These are phyloP conservation scores for Aspergillus cejpii DNA, from an alignment of 2,329 filamentous ascomycete species.

Conservation along the genomic window DNA sequence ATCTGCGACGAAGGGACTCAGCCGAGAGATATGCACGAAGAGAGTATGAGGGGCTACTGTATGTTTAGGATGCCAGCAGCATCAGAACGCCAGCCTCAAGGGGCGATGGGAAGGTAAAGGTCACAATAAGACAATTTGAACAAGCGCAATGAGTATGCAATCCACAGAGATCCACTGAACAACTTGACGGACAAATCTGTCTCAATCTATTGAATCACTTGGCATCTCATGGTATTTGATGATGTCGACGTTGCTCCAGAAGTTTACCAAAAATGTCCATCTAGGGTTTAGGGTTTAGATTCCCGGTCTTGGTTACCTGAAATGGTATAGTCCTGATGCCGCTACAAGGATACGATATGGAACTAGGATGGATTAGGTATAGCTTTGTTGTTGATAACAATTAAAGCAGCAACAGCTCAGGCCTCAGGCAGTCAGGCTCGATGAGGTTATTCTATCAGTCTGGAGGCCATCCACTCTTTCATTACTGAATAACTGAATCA, in stretches of 20 bases:
- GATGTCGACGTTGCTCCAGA: conserved; percentile 14
- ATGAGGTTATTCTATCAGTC: too few species aligned
- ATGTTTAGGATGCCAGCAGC: conserved; percentile 20
- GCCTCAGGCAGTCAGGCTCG: too few species aligned
- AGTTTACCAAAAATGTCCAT: conserved; percentile 10
- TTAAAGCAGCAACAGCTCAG: not conserved
- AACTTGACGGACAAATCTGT: not conserved
- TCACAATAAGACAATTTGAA: not conserved
- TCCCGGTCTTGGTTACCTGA: not conserved
- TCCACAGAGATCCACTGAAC: not conserved
- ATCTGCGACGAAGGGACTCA: conserved; percentile 28
- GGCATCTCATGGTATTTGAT: conserved; percentile 3
- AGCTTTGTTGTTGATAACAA: too few species aligned
- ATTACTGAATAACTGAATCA: too few species aligned
- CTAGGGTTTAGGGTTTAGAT: conserved; percentile 24
- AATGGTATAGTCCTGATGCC: not conserved
- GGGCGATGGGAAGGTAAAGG: conserved; percentile 7
- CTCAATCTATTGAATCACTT: not conserved
- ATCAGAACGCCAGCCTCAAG: conserved; percentile 18
- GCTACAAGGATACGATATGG: not conserved
- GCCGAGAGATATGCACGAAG: conserved; percentile 6
- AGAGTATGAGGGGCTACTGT: conserved; percentile 4
- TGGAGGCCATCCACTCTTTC: too few species aligned
- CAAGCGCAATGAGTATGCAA: not conserved
- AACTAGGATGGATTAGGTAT: not conserved